These are phyloP conservation scores for Podospora fimiseda DNA, from an alignment of 495 filamentous ascomycete genomes.

Conservation along the genomic window DNA sequence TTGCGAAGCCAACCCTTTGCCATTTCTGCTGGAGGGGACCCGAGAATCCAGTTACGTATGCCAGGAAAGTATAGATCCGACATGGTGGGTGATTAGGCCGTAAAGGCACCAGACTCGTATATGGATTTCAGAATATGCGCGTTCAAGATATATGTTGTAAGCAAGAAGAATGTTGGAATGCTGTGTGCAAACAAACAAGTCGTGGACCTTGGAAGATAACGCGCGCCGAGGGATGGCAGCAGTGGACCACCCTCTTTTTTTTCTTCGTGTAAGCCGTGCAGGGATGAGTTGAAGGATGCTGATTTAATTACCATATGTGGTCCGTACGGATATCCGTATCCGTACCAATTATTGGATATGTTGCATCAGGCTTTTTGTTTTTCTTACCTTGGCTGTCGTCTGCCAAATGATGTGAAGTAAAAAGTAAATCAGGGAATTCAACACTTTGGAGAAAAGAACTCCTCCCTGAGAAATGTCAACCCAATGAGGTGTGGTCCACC, in stretches of 20 bases:
- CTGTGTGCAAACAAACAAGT: not conserved
- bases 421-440: no score
- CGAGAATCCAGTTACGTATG: conserved; percentile 78
- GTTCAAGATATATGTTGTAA: no score
- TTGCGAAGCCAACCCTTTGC: conserved; percentile 63
- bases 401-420: no score
- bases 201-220: not conserved
- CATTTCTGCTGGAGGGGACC: conserved; percentile 86
- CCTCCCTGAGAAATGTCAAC: no score
- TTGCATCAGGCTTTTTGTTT: no score
- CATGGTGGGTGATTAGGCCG: conserved; percentile 39
- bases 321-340: no score
- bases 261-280: not conserved
- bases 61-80: conserved; percentile 59
- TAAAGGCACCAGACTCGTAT: not conserved
- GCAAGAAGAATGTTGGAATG: not conserved
- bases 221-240: not conserved
- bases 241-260: not conserved
- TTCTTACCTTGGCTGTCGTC: no score
- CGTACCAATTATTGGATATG: no score
- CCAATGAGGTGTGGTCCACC: no score
- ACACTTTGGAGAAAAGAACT: no score
- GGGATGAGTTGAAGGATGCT: not conserved
- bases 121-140: no score
- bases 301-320: not conserved